Percentiles rank a stretch among this genome's conserved stretches.
These are phyloP conservation scores for Mucor velutinosus DNA, from an alignment of 371 early-diverging fungal genomes.

Conservation along the genomic window DNA sequence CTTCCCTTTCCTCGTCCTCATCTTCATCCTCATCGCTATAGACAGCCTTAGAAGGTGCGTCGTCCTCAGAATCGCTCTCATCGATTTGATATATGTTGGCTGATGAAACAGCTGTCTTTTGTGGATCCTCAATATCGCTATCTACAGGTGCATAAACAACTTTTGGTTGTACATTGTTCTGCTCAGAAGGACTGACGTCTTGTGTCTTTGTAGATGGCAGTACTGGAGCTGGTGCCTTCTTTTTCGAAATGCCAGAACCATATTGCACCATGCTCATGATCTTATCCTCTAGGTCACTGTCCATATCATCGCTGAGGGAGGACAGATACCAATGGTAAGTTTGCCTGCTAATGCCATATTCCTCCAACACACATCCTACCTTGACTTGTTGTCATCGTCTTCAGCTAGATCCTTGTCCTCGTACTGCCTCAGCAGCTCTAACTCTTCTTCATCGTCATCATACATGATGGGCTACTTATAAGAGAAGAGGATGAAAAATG, in stretches of 20 bases:
- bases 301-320: conserved; percentile 23
- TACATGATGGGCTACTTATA: conserved; percentile 4
- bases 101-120: conserved; percentile 6
- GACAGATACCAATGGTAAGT: no score
- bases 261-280: conserved; percentile 30
- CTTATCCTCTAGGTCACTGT: conserved; percentile 30
- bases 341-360: not conserved
- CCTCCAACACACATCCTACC: conserved; percentile 1
- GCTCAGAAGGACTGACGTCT: no score
- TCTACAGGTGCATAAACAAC: conserved; percentile 10
- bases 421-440: conserved; percentile 23
- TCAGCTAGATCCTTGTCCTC: conserved; percentile 12
- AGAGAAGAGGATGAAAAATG: not conserved
- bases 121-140: not conserved
- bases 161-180: not conserved
- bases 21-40: not conserved
- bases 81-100: not conserved
- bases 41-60: not conserved
- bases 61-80: not conserved
- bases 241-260: conserved; percentile 8
- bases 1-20: not conserved
- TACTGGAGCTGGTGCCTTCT: not conserved
- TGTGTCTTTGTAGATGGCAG: not conserved
- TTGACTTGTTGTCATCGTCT: conserved; percentile 10
- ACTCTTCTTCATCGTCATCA: conserved; percentile 26